Evolutionary conservation across 202 grass and related monocot species (phyloP).

Genomic region (Dendrocalamus latiflorus): DNA sequence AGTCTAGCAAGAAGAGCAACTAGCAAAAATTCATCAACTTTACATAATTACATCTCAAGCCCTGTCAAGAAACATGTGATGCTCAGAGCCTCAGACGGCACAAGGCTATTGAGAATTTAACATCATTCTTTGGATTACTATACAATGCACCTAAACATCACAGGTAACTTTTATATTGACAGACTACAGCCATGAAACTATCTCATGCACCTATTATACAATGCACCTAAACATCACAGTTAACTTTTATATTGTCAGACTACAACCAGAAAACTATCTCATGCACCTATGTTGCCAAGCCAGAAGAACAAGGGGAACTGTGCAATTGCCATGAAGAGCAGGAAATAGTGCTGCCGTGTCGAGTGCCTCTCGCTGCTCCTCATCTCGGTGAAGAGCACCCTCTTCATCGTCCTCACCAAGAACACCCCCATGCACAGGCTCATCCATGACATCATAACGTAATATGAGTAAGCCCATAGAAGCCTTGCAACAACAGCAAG

Average conservation of each 20-base stretch:
- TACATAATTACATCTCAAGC: background rate
- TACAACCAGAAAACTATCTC: background rate
- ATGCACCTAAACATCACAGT: background rate
- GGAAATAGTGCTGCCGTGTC: slow-evolving; percentile 68
- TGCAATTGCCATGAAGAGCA: slow-evolving; percentile 71
- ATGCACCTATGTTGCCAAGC: slow-evolving; percentile 69
- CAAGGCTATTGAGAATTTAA: background rate
- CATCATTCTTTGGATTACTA: background rate
- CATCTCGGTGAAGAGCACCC: slow-evolving; percentile 65
- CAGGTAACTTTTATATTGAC: background rate
- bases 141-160: slow-evolving; percentile 1
- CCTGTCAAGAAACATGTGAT: background rate
- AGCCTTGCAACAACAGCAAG: slow-evolving; percentile 44
- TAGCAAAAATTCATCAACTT: background rate
- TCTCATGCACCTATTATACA: slow-evolving; percentile 41
- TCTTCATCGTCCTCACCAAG: slow-evolving; percentile 81
- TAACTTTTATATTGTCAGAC: background rate
- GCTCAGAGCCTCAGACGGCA: background rate
- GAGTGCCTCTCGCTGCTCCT: slow-evolving; percentile 69
- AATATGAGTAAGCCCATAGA: slow-evolving; percentile 59
- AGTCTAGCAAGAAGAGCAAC: background rate
- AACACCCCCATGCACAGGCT: slow-evolving; percentile 87
- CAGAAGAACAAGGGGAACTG: slow-evolving; percentile 88
- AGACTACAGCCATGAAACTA: background rate
- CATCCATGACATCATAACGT: slow-evolving; percentile 72